These are phyloP conservation scores for Aaosphaeria arxii DNA, from an alignment of 2,329 filamentous ascomycete genomes.

Conservation along the genomic window DNA sequence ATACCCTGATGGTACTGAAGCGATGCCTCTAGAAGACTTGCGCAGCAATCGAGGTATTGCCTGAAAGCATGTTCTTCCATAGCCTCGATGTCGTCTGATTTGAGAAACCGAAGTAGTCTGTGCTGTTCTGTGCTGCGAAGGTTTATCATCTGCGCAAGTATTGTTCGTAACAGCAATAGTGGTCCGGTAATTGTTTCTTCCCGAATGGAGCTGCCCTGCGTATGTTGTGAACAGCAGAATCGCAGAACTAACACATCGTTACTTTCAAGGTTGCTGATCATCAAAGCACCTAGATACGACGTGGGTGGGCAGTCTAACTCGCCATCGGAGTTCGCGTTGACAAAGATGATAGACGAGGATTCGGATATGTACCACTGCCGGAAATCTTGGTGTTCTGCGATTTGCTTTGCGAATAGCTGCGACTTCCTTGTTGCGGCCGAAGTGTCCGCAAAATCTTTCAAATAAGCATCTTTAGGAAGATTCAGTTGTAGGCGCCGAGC, in stretches of 20 bases:
- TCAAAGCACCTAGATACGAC: neutral
- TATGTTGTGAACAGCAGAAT: conserved; percentile 4
- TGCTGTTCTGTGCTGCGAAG: neutral
- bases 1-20: neutral
- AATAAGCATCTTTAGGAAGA: neutral
- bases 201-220: neutral
- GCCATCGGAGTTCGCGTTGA: neutral
- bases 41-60: neutral
- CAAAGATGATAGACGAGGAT: neutral
- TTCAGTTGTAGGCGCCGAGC: neutral
- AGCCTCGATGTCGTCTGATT: neutral
- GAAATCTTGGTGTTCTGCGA: neutral
- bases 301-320: neutral
- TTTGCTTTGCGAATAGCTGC: neutral
- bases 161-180: neutral
- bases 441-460: neutral
- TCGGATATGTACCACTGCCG: neutral
- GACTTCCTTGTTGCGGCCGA: neutral
- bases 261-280: neutral
- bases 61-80: neutral
- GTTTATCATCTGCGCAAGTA: neutral
- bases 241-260: conserved; percentile 1
- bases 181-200: neutral
- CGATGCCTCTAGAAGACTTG: neutral
- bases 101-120: neutral